Evolutionary conservation across 164 flowering plant genomes (phyloP), one percentile per base, ranked within the genome.

Genomic region (Piper betle): DNA sequence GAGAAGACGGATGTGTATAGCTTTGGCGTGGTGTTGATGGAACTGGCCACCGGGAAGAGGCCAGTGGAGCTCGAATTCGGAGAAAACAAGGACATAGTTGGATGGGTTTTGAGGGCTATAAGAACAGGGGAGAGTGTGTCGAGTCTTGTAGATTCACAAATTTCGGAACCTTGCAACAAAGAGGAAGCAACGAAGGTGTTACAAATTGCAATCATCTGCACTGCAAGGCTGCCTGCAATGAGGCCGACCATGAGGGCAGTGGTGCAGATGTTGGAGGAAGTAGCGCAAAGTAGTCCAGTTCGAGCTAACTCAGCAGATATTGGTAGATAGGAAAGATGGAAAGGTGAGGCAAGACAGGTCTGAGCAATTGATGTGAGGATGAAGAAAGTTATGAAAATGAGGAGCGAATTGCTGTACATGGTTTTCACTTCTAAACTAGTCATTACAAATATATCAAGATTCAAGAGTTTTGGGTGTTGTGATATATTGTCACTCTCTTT

Each of bases 231-330:
- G 20, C 92, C 97, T 2, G 59, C 75, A 0, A 55, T 69, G 11
- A 81, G 97, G 37, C 97, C 97, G 6, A 72, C 90, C 17, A 89
- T 89, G 97, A 84, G 88, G 63, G 69, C 59, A 55, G 85, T 89
- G 10, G 92, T 87, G 20, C 83, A 89, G 39, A 82, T 85, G 97
- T 74, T 89, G 6, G 87, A 79, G 61, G 85, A 83, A 11, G 86
- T 74, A 12, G 79, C 74, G 58, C 88, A 50, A 50, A 57, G 56
- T 55, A 57, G 19, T 50, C 37, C 39, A 33, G 9, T 62, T 41
- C 9, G 11, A 6, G 64, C 79, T 16, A 39, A 58, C 50, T 71
- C 75, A 13, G n/a, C 33, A 0, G 33, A 25, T 25, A 25, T 25
- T 38, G 1, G 74, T 70, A 66, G 77, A 65, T 4, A 54, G 62